These are phyloP conservation scores for Chamaenerion angustifolium DNA, from an alignment of 345 rosid species.

Conservation along the genomic window DNA sequence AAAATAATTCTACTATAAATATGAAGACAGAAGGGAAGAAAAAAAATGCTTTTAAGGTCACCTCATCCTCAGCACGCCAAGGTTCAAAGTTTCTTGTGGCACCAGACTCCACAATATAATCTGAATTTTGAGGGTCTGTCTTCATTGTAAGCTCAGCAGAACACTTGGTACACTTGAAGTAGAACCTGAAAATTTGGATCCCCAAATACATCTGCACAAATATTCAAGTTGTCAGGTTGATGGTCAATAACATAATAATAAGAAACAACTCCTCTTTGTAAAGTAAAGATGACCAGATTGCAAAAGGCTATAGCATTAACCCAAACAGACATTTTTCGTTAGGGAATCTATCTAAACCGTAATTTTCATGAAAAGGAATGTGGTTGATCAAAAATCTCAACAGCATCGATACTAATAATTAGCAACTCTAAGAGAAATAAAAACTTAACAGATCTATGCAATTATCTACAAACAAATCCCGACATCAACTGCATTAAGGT, in stretches of 20 bases:
- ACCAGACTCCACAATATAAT: conserved; percentile 76
- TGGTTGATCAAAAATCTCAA: too few species aligned
- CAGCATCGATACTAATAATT: too few species aligned
- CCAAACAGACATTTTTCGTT: too few species aligned
- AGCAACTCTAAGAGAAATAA: too few species aligned
- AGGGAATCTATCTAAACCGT: too few species aligned
- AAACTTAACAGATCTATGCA: too few species aligned
- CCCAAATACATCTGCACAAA: conserved; percentile 90
- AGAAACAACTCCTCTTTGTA: conserved; percentile 52
- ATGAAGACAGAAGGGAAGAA: neutral
- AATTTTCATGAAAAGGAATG: too few species aligned
- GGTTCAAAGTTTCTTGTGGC: conserved; percentile 84
- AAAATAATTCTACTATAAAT: neutral
- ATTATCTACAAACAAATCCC: too few species aligned
- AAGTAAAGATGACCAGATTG: neutral
- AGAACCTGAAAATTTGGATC: conserved; percentile 78
- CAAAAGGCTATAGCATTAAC: neutral
- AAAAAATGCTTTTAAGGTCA: neutral
- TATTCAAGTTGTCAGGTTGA: conserved; percentile 82
- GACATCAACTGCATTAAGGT: neutral
- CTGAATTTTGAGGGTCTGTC: conserved; percentile 94
- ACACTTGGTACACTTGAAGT: conserved; percentile 89
- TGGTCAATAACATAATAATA: conserved; percentile 58
- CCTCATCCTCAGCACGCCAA: conserved; percentile 92
- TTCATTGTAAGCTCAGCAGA: conserved; percentile 80